Evolutionary conservation across 139 green algal genomes (phyloP).

Genomic region (Spirogloea muscicola): DNA sequence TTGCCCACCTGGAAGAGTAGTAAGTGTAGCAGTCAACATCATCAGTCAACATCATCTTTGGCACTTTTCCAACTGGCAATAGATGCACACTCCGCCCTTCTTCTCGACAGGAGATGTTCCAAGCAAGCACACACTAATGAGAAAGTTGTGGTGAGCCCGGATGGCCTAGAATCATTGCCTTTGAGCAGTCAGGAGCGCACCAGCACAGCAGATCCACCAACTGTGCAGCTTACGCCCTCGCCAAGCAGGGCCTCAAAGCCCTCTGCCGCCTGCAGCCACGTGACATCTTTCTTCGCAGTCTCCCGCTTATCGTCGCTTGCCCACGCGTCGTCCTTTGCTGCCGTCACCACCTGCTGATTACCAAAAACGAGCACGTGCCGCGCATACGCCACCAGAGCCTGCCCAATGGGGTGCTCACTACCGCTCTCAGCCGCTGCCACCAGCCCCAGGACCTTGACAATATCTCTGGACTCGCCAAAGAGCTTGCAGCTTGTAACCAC

Average conservation of each 20-base stretch:
- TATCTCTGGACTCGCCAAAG: slow-evolving; percentile 6
- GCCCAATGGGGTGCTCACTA: slow-evolving; percentile 86
- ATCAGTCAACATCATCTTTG: too few relatives aligned
- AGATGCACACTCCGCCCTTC: too few relatives aligned
- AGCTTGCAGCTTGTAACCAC: slow-evolving; percentile 52
- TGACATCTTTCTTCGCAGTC: slow-evolving; percentile 5
- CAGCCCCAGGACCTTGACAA: slow-evolving; percentile 59
- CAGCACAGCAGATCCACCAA: slow-evolving; percentile 30
- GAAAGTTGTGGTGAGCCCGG: too few relatives aligned
- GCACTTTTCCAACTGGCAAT: too few relatives aligned
- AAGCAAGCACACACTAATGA: too few relatives aligned
- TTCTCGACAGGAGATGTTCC: neutral
- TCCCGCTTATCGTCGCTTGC: neutral
- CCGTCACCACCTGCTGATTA: neutral
- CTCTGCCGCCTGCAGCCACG: slow-evolving; percentile 18
- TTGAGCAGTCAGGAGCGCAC: too few relatives aligned
- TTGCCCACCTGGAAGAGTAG: slow-evolving; percentile 50
- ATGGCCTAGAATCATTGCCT: too few relatives aligned
- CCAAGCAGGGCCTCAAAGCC: slow-evolving; percentile 38
- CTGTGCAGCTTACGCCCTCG: slow-evolving; percentile 32
- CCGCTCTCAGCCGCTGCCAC: slow-evolving; percentile 71
- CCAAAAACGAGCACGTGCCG: slow-evolving; percentile 25
- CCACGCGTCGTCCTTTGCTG: neutral
- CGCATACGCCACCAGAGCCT: slow-evolving; percentile 68
- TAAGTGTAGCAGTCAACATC: too few relatives aligned